A percentile compares a stretch with the other conserved stretches of the same genome.
These are phyloP conservation scores for Ophiostoma australiae DNA, from an alignment of 2,329 filamentous ascomycete genomes.

Conservation along the genomic window DNA sequence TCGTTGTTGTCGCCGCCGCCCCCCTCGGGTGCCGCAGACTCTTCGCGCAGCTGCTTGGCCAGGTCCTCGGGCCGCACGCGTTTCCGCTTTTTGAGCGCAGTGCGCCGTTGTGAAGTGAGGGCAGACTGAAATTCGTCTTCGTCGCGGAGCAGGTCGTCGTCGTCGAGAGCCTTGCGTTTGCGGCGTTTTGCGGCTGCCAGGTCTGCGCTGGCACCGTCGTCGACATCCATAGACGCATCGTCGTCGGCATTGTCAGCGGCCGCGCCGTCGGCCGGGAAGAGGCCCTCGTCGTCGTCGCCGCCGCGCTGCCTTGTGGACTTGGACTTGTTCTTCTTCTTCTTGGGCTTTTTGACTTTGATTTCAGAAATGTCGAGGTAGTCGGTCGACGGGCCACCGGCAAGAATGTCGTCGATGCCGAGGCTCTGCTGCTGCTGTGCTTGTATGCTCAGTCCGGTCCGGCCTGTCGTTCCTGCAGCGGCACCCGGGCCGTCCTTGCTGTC, in stretches of 20 bases:
- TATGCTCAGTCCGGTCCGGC: neutral
- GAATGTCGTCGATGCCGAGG: conserved; percentile 61
- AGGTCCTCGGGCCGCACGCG: conserved; percentile 81
- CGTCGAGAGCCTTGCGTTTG: conserved; percentile 64
- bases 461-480: neutral
- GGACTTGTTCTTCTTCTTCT: conserved; percentile 72
- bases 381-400: conserved; percentile 62
- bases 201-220: conserved; percentile 28
- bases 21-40: conserved; percentile 43
- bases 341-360: conserved; percentile 90
- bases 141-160: conserved; percentile 59
- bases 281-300: conserved; percentile 55
- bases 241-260: neutral
- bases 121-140: conserved; percentile 89
- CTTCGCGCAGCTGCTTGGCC: conserved; percentile 69
- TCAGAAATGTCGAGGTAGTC: conserved; percentile 86
- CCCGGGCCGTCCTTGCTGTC: conserved; percentile 38
- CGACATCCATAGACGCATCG: conserved; percentile 36
- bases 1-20: neutral
- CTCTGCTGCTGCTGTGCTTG: neutral
- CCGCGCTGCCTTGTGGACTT: conserved; percentile 66
- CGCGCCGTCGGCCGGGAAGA: conserved; percentile 41
- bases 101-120: conserved; percentile 74
- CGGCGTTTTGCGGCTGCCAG: conserved; percentile 40
- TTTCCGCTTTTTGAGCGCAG: conserved; percentile 87